Conservation (phyloP, 2,329 filamentous ascomycete genomes). For the Cladosporium sphaerospermum region DNA sequence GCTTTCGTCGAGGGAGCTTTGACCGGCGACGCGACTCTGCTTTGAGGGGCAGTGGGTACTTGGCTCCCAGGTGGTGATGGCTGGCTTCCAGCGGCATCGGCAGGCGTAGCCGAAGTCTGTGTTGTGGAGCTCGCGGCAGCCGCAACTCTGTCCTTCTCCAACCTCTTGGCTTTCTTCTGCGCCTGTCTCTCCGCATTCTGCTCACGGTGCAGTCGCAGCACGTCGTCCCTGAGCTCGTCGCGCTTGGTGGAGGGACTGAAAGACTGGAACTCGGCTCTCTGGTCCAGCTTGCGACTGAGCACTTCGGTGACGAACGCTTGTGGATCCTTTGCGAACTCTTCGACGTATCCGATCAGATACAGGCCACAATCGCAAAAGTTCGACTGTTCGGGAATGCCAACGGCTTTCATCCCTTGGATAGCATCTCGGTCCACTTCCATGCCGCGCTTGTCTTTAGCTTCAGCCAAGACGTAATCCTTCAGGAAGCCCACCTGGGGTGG, state of each 20-base stretch:
- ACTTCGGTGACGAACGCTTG: slow-evolving; percentile 62
- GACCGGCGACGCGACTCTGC: neutral
- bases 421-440: slow-evolving; percentile 40
- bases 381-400: slow-evolving; percentile 67
- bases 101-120: neutral
- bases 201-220: slow-evolving; percentile 57
- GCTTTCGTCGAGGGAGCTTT: neutral
- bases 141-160: slow-evolving; percentile 5
- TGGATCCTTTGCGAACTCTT: slow-evolving; percentile 72
- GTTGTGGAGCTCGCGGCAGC: neutral
- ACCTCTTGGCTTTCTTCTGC: slow-evolving; percentile 29
- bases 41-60: neutral
- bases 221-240: slow-evolving; percentile 56
- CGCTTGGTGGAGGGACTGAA: slow-evolving; percentile 55
- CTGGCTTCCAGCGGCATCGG: neutral
- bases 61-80: neutral
- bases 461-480: slow-evolving; percentile 69
- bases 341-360: slow-evolving; percentile 76
- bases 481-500: slow-evolving; percentile 59
- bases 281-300: slow-evolving; percentile 57
- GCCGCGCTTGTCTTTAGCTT: slow-evolving; percentile 60
- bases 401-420: slow-evolving; percentile 61
- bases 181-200: slow-evolving; percentile 44
- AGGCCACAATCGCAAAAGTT: slow-evolving; percentile 89
- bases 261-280: slow-evolving; percentile 48